These are phyloP conservation scores for Hydnomerulius pinastri DNA, from an alignment of 768 basidiomycete genomes.

Conservation along the genomic window DNA sequence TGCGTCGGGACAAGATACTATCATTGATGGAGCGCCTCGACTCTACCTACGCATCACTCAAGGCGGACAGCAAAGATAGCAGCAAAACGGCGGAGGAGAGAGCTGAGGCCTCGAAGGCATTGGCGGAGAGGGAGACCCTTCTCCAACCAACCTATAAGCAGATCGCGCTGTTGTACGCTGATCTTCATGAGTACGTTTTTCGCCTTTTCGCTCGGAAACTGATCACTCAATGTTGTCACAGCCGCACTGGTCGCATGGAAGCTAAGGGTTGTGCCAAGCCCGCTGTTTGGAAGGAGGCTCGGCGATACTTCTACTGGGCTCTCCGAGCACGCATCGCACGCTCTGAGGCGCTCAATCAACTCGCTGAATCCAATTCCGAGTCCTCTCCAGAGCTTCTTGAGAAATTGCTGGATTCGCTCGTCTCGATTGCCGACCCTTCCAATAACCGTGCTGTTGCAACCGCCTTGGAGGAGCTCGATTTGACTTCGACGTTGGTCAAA, in stretches of 20 bases:
- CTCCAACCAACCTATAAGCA: slow-evolving; percentile 92
- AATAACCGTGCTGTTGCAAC: slow-evolving; percentile 61
- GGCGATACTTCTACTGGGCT: slow-evolving; percentile 93
- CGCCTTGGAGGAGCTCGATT: slow-evolving; percentile 70
- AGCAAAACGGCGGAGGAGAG: slow-evolving; percentile 76
- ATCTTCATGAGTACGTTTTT: slow-evolving; percentile 86
- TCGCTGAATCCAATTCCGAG: slow-evolving; percentile 73
- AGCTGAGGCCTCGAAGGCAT: slow-evolving; percentile 62
- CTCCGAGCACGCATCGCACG: slow-evolving; percentile 80
- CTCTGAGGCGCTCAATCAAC: slow-evolving; percentile 59
- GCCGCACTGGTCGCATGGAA: slow-evolving; percentile 94
- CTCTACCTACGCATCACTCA: slow-evolving; percentile 74
- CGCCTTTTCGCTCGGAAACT: neutral
- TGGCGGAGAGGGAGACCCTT: slow-evolving; percentile 75
- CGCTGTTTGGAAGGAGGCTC: slow-evolving; percentile 84
- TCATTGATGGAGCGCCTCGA: slow-evolving; percentile 94
- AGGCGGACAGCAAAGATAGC: slow-evolving; percentile 76
- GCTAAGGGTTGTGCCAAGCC: slow-evolving; percentile 94
- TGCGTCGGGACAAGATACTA: slow-evolving; percentile 92
- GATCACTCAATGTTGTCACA: slow-evolving; percentile 33
- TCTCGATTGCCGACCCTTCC: slow-evolving; percentile 52
- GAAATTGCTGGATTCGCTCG: slow-evolving; percentile 62
- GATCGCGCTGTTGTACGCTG: slow-evolving; percentile 90
- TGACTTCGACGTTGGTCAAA: slow-evolving; percentile 60
- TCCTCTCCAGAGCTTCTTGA: slow-evolving; percentile 67